phyloP scores from a whole-genome alignment of 2,329 filamentous ascomycete genomes.

The Penicillium occitanis region DNA sequence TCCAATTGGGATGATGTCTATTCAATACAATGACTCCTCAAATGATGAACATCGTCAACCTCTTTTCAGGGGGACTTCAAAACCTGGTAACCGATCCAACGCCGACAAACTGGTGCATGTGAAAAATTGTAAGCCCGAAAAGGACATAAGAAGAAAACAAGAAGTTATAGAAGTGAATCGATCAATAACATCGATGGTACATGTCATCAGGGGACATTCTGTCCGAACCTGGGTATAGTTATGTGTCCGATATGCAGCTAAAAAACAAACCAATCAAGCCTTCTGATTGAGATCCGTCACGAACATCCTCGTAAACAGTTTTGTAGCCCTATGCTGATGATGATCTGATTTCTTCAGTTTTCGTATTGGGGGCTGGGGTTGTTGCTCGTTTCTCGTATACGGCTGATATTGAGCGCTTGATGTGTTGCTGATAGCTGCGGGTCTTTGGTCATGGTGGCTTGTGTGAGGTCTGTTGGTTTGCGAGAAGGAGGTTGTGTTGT shows the following conservation, averaged over 20 bases:
- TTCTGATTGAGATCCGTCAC: not conserved
- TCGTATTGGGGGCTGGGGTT: not conserved
- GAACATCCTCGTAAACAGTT: slow-evolving; percentile 8
- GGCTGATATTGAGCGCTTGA: not conserved
- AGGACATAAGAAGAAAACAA: not conserved
- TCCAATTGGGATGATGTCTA: not conserved
- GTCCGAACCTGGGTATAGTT: not conserved
- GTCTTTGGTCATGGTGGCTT: not conserved
- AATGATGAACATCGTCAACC: not conserved
- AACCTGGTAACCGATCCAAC: not conserved
- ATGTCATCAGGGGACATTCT: not conserved
- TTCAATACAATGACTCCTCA: not conserved
- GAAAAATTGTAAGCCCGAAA: no score
- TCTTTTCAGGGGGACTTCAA: not conserved
- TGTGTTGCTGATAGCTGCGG: not conserved
- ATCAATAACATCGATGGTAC: not conserved
- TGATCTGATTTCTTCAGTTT: not conserved
- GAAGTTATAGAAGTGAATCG: not conserved
- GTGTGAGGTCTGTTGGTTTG: not conserved
- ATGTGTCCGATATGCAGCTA: not conserved
- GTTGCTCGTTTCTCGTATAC: not conserved
- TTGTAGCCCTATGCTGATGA: not conserved
- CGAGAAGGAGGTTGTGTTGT: not conserved
- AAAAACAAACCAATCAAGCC: not conserved
- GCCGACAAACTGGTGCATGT: not conserved